phyloP scores from a whole-genome alignment of 768 basidiomycete genomes.

The Macrolepiota albuminosa region DNA sequence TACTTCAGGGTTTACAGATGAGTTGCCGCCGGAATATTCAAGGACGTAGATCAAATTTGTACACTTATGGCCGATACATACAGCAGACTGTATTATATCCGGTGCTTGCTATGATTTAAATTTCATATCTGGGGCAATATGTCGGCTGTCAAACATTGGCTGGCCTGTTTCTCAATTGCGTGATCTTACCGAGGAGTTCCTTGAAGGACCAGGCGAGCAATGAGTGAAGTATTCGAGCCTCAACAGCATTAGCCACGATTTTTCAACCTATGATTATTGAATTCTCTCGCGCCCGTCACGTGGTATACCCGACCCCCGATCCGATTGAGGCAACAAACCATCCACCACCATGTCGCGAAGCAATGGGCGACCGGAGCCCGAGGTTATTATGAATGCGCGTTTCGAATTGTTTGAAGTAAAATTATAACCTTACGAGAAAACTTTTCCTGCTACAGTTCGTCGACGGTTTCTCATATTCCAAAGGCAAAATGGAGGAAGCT shows the following conservation, averaged over 20 bases:
- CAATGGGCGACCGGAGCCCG: slow-evolving; percentile 22
- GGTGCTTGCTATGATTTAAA: neutral
- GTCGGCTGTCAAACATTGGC: neutral
- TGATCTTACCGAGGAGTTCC: neutral
- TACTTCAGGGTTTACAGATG: slow-evolving; percentile 5
- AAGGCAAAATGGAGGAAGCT: slow-evolving; percentile 62
- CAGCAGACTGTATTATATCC: neutral
- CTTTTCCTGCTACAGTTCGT: slow-evolving; percentile 37
- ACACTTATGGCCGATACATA: neutral
- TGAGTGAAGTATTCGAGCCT: neutral
- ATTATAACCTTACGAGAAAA: neutral
- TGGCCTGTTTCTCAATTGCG: neutral
- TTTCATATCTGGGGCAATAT: neutral
- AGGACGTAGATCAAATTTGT: neutral
- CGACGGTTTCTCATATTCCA: slow-evolving; percentile 66
- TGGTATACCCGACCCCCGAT: slow-evolving; percentile 5
- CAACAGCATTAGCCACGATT: neutral
- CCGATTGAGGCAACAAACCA: neutral
- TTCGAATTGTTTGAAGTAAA: neutral
- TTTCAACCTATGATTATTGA: neutral
- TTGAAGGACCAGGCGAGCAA: neutral
- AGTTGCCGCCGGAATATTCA: slow-evolving; percentile 14
- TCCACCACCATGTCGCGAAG: slow-evolving; percentile 15
- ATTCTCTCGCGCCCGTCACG: neutral
- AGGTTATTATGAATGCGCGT: slow-evolving; percentile 59